phyloP scores from a whole-genome alignment of 2,329 filamentous ascomycete genomes.

The Cadophora sp. region DNA sequence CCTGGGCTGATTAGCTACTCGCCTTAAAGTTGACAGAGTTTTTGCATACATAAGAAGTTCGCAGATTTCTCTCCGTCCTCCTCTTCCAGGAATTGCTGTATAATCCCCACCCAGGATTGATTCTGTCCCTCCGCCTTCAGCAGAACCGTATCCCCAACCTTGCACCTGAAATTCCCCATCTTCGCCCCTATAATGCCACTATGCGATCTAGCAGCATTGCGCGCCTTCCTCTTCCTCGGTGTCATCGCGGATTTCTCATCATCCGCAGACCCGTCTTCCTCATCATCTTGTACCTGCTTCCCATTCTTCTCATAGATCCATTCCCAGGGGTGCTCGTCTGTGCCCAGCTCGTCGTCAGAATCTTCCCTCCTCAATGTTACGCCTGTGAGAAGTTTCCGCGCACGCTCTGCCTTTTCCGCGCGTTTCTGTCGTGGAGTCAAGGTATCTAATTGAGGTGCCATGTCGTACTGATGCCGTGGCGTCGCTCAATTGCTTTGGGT shows the following conservation, averaged over 20 bases:
- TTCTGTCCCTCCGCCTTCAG: constrained; percentile 81
- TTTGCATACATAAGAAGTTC: constrained; percentile 73
- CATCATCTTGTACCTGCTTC: constrained; percentile 22
- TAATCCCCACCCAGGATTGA: constrained; percentile 90
- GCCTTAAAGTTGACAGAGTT: neutral
- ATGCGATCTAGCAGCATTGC: constrained; percentile 38
- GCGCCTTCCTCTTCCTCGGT: constrained; percentile 34
- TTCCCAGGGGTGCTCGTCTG: constrained; percentile 77
- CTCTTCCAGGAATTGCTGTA: constrained; percentile 79
- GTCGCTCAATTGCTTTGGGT: neutral
- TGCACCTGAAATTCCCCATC: constrained; percentile 82
- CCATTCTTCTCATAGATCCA: constrained; percentile 69
- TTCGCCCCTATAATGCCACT: constrained; percentile 73
- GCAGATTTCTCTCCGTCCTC: constrained; percentile 80
- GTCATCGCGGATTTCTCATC: constrained; percentile 28
- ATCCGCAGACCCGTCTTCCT: constrained; percentile 29
- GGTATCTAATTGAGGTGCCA: constrained; percentile 38
- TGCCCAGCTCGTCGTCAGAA: constrained; percentile 85
- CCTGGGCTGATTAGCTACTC: constrained; percentile 46
- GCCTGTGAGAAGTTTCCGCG: constrained; percentile 48
- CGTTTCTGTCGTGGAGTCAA: constrained; percentile 29
- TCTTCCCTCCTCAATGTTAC: constrained; percentile 62
- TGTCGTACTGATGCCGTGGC: constrained; percentile 29
- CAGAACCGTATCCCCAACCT: constrained; percentile 81
- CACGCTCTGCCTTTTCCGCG: constrained; percentile 45